A percentile compares a stretch with the other conserved stretches of the same genome.
Evolutionary conservation across 495 filamentous ascomycete species (phyloP).

Genomic region (Aspergillus panamensis): DNA sequence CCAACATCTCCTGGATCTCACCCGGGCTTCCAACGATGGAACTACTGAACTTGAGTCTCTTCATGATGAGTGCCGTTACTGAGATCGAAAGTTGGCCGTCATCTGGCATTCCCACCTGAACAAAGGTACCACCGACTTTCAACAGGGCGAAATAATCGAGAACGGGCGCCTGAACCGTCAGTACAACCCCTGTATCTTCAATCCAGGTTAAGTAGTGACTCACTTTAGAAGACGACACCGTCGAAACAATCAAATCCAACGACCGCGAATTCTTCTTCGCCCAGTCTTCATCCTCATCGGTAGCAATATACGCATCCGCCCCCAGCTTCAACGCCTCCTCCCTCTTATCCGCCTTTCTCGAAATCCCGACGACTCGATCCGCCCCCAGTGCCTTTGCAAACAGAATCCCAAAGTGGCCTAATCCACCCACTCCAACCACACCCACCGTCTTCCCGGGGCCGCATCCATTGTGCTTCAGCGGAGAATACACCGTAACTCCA

Average conservation of each 20-base stretch:
- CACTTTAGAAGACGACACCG: conserved; percentile 58
- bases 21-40: conserved; percentile 60
- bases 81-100: conserved; percentile 53
- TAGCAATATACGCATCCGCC: conserved; percentile 66
- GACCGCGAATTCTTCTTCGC: conserved; percentile 50
- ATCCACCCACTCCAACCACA: conserved; percentile 71
- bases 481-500: conserved; percentile 68
- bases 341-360: conserved; percentile 57
- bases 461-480: conserved; percentile 61
- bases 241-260: conserved; percentile 71
- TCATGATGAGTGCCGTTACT: conserved; percentile 53
- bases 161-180: conserved; percentile 60
- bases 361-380: conserved; percentile 69
- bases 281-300: conserved; percentile 69
- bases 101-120: conserved; percentile 67
- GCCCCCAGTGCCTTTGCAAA: conserved; percentile 60
- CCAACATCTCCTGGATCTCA: conserved; percentile 73
- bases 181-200: no score
- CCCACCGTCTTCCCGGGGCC: conserved; percentile 74
- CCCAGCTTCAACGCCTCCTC: conserved; percentile 57
- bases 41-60: conserved; percentile 60
- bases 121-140: conserved; percentile 57
- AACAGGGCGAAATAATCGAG: conserved; percentile 61
- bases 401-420: conserved; percentile 60
- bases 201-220: no score